A percentile compares a stretch with the other conserved stretches of the same genome.
phyloP scores from a whole-genome alignment of 2,329 filamentous ascomycete species.

The Arthrobotrys sphaeroides region DNA sequence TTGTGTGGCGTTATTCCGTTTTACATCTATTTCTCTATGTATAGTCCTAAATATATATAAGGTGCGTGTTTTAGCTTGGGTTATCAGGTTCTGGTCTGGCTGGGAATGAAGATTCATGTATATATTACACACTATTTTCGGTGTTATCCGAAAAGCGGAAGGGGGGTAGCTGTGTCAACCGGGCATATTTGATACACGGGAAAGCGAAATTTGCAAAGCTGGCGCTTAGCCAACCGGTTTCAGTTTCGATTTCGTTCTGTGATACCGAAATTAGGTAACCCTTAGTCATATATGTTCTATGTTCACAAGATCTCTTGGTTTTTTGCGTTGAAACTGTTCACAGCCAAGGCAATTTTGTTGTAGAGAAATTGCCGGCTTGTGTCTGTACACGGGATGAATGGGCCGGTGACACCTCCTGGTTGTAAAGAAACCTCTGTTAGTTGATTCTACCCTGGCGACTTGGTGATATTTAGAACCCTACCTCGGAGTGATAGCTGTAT shows the following conservation, averaged over 20 bases:
- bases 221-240: too few relatives aligned
- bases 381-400: slow-evolving; percentile 50
- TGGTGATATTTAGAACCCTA: slow-evolving; percentile 64
- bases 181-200: too few relatives aligned
- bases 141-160: too few relatives aligned
- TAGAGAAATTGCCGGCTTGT: slow-evolving; percentile 47
- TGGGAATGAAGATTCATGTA: slow-evolving; percentile 3
- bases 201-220: too few relatives aligned
- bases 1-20: slow-evolving; percentile 23
- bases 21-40: neutral
- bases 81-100: neutral
- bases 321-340: slow-evolving; percentile 57
- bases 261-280: too few relatives aligned
- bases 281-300: too few relatives aligned
- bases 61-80: slow-evolving; percentile 2
- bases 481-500: slow-evolving; percentile 88
- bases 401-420: slow-evolving; percentile 46
- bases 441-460: neutral
- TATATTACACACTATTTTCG: neutral
- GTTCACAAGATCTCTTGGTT: slow-evolving; percentile 32
- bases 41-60: slow-evolving; percentile 5
- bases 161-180: too few relatives aligned
- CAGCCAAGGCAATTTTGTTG: slow-evolving; percentile 57
- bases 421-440: neutral
- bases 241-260: too few relatives aligned